Conservation (phyloP, 2,329 filamentous ascomycete genomes). For the Coniochaeta sp. region DNA sequence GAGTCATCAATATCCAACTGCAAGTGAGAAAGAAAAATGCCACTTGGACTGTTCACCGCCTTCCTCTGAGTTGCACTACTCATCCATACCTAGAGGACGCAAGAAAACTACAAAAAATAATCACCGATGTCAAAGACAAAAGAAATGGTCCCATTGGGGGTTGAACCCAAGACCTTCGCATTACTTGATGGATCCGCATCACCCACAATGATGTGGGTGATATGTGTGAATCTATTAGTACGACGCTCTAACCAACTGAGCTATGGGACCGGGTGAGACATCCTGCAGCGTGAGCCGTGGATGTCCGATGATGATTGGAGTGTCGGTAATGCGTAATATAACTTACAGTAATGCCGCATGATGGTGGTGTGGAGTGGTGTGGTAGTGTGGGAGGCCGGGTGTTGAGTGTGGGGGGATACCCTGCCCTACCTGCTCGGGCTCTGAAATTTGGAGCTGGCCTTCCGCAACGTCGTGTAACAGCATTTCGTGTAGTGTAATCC, state of each 20-base stretch:
- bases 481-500: too few species aligned
- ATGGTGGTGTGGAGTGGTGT: not conserved
- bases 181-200: not conserved
- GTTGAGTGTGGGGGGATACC: too few species aligned
- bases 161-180: constrained; percentile 1
- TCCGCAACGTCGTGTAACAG: too few species aligned
- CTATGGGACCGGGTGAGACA: not conserved
- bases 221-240: not conserved
- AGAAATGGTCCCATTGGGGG: constrained; percentile 1
- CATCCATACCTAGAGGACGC: too few species aligned
- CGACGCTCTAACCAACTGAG: constrained; percentile 1
- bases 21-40: not conserved
- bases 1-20: not conserved
- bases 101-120: not conserved
- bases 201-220: not conserved
- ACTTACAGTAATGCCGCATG: too few species aligned
- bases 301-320: not conserved
- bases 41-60: not conserved
- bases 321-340: not conserved
- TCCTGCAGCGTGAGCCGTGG: not conserved
- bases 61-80: not conserved
- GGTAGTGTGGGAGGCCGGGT: too few species aligned
- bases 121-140: not conserved
- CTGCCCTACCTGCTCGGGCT: too few species aligned
- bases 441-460: too few species aligned